Conservation (phyloP, 2,329 filamentous ascomycete species). For the Sporothrix mexicana region DNA sequence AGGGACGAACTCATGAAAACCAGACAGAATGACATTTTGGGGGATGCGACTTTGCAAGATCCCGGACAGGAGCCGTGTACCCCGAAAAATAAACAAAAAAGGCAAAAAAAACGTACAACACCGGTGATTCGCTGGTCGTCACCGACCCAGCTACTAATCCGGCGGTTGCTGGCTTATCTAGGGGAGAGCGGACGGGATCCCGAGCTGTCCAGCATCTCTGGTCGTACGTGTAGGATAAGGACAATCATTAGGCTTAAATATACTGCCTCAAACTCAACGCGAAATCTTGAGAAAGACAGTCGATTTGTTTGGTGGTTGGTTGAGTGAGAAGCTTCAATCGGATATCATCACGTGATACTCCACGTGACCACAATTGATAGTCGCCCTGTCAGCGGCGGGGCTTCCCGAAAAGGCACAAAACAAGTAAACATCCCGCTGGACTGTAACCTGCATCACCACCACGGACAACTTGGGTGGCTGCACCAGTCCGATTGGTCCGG, state of each 20-base stretch:
- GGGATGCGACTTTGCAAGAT: background rate
- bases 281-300: background rate
- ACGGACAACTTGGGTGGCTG: background rate
- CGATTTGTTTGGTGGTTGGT: background rate
- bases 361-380: conserved; percentile 18
- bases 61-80: too few species aligned
- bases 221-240: conserved; percentile 26
- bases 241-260: background rate
- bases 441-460: conserved; percentile 18
- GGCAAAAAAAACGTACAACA: conserved; percentile 32
- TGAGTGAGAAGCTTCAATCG: background rate
- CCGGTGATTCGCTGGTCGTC: conserved; percentile 35
- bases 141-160: conserved; percentile 35
- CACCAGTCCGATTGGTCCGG: conserved; percentile 24
- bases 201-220: conserved; percentile 29
- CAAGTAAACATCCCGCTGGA: conserved; percentile 28
- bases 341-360: conserved; percentile 6
- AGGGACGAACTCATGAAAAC: background rate
- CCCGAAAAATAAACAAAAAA: background rate
- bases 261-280: background rate
- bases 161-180: conserved; percentile 33
- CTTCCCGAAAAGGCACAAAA: conserved; percentile 23
- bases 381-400: conserved; percentile 31
- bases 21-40: background rate
- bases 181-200: conserved; percentile 35